These are phyloP conservation scores for Russula sp. DNA, from an alignment of 768 basidiomycete species.

Conservation along the genomic window DNA sequence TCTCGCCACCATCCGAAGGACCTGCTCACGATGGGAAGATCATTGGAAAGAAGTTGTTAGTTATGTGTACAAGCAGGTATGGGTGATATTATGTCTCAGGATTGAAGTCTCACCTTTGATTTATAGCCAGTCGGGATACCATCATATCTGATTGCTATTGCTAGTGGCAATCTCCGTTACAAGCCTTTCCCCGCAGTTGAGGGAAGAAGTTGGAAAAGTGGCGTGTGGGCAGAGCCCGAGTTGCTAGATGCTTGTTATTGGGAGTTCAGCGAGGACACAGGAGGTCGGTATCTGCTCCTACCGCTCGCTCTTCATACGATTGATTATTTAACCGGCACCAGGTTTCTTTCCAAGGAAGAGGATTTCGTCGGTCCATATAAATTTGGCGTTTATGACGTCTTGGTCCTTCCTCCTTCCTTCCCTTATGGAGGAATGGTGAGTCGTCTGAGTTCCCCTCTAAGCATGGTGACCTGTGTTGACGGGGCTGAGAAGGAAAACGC, in stretches of 20 bases:
- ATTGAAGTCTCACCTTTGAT: slow-evolving; percentile 1
- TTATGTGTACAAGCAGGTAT: slow-evolving; percentile 76
- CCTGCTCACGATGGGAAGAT: slow-evolving; percentile 69
- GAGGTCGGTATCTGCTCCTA: slow-evolving; percentile 47
- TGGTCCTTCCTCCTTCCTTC: slow-evolving; percentile 88
- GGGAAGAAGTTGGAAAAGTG: slow-evolving; percentile 74
- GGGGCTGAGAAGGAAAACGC: slow-evolving; percentile 67
- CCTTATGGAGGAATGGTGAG: slow-evolving; percentile 88
- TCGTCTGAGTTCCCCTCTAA: slow-evolving; percentile 7
- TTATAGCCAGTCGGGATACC: slow-evolving; percentile 79
- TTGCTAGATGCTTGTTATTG: slow-evolving; percentile 71
- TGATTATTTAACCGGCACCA: slow-evolving; percentile 34
- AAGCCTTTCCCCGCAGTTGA: slow-evolving; percentile 55
- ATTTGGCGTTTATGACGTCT: slow-evolving; percentile 86
- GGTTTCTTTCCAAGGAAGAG: slow-evolving; percentile 77
- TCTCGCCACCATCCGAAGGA: slow-evolving; percentile 70
- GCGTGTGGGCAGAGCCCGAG: slow-evolving; percentile 91
- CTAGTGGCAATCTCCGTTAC: slow-evolving; percentile 78
- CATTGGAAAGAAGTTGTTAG: slow-evolving; percentile 71
- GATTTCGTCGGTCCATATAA: slow-evolving; percentile 68
- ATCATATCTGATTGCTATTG: slow-evolving; percentile 90
- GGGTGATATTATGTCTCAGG: slow-evolving; percentile 25
- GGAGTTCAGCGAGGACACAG: slow-evolving; percentile 89
- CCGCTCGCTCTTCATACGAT: slow-evolving; percentile 3
- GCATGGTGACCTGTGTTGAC: slow-evolving; percentile 17